Conservation (phyloP, 169 alveolate species). For the Blepharisma undulans region DNA sequence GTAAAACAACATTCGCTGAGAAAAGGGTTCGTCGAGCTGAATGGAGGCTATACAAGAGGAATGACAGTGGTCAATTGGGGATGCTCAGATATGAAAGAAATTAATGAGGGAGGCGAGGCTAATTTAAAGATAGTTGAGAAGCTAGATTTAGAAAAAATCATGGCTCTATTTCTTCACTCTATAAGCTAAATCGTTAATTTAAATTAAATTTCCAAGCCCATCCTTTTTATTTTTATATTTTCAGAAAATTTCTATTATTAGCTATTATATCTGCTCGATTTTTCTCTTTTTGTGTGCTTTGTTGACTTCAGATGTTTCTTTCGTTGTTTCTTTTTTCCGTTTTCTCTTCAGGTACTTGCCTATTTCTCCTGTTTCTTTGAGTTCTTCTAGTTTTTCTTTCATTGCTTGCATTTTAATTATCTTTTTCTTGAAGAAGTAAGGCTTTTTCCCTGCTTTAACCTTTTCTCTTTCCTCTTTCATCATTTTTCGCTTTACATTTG, state of each 20-base stretch:
- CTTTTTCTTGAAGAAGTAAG: constrained; percentile 8
- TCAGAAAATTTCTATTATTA: not conserved
- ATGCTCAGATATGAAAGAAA: constrained; percentile 4
- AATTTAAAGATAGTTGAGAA: constrained; percentile 8
- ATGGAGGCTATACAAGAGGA: constrained; percentile 44
- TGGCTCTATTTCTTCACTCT: not conserved
- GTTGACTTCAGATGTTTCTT: not conserved
- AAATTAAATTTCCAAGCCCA: not conserved
- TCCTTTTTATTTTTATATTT: not conserved
- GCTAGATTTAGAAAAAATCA: constrained; percentile 16
- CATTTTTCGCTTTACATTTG: not conserved
- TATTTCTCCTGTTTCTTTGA: not conserved
- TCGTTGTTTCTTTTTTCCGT: not conserved
- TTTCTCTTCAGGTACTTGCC: not conserved
- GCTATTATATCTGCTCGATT: not conserved
- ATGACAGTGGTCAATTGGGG: constrained; percentile 43
- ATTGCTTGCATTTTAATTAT: not conserved
- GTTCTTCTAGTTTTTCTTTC: constrained; percentile 22
- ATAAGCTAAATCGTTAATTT: not conserved
- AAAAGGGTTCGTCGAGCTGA: constrained; percentile 37
- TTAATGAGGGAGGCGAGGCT: not conserved
- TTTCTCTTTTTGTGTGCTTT: not conserved
- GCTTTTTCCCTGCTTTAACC: constrained; percentile 27
- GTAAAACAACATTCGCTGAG: not conserved
- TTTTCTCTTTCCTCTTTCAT: constrained; percentile 31